Conservation (phyloP, 192 early-diverging fungal genomes). For the Entomortierella chlamydospora region DNA sequence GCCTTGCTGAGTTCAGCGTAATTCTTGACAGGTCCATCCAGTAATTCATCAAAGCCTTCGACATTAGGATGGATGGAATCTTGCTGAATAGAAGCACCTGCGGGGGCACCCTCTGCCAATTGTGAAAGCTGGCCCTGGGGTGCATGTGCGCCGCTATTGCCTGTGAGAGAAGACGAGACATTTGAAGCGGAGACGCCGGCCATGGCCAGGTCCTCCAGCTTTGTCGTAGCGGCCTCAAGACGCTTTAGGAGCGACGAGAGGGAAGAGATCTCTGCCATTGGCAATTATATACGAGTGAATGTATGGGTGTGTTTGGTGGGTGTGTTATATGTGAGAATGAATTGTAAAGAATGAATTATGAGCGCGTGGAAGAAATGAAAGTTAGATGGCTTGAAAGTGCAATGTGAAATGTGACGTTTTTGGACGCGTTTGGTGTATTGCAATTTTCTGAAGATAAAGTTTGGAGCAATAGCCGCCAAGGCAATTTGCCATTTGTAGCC, state of each 20-base stretch:
- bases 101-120: constrained; percentile 51
- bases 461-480: too few species aligned
- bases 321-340: not conserved
- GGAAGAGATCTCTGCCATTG: constrained; percentile 63
- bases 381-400: too few species aligned
- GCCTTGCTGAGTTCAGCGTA: constrained; percentile 61
- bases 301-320: not conserved
- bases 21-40: constrained; percentile 57
- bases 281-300: not conserved
- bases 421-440: not conserved
- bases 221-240: constrained; percentile 90
- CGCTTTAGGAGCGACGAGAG: constrained; percentile 86
- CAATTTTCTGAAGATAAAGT: too few species aligned
- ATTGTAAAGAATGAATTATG: too few species aligned
- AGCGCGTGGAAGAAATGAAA: too few species aligned
- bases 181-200: constrained; percentile 60
- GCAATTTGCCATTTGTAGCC: too few species aligned
- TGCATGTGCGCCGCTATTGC: constrained; percentile 47
- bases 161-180: constrained; percentile 52
- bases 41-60: constrained; percentile 64
- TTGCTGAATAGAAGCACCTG: constrained; percentile 20
- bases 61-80: constrained; percentile 60
- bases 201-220: constrained; percentile 88
- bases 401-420: not conserved
- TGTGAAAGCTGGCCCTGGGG: constrained; percentile 48